Conservation (phyloP, 1,284 basidiomycete genomes). For the Apiotrichum porosum region DNA sequence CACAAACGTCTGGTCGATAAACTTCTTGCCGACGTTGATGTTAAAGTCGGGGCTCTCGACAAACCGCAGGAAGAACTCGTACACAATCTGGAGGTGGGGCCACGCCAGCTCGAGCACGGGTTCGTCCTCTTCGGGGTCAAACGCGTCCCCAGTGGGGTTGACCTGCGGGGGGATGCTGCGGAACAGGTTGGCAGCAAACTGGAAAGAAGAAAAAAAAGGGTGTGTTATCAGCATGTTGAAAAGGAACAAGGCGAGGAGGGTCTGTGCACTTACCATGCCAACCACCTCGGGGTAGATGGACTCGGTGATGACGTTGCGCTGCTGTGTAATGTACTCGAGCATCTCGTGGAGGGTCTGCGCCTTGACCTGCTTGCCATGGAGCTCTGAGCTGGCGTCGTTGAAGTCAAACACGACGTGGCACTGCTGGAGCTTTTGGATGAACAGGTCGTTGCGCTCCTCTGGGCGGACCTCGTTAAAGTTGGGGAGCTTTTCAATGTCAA, state of each 20-base stretch:
- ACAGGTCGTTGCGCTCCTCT: slow-evolving; percentile 82
- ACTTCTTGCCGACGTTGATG: slow-evolving; percentile 94
- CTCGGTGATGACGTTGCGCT: slow-evolving; percentile 94
- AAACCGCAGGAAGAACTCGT: slow-evolving; percentile 99
- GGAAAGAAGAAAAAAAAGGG: slow-evolving; percentile 5
- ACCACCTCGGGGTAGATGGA: slow-evolving; percentile 98
- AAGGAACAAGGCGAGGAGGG: background rate
- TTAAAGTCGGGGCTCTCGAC: slow-evolving; percentile 98
- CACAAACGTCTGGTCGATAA: slow-evolving; percentile 95
- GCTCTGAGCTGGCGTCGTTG: slow-evolving; percentile 92
- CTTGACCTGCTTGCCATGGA: slow-evolving; percentile 98
- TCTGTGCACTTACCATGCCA: slow-evolving; percentile 70
- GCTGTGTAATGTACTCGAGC: slow-evolving; percentile 98
- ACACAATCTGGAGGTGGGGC: slow-evolving; percentile 99
- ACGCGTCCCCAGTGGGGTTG: slow-evolving; percentile 95
- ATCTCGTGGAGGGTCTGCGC: slow-evolving; percentile 96
- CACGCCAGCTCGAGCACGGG: slow-evolving; percentile 98
- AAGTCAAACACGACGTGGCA: slow-evolving; percentile 98
- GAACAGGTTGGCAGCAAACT: slow-evolving; percentile 98
- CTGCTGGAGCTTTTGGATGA: slow-evolving; percentile 91
- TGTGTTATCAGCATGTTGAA: no score
- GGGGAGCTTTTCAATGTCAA: slow-evolving; percentile 91
- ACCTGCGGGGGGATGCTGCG: slow-evolving; percentile 99
- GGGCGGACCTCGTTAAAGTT: slow-evolving; percentile 90
- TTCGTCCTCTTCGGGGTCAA: slow-evolving; percentile 99